Evolutionary conservation across 345 rosid genomes (phyloP), one percentile per base, ranked within the genome.

Genomic region (Salix exigua): DNA sequence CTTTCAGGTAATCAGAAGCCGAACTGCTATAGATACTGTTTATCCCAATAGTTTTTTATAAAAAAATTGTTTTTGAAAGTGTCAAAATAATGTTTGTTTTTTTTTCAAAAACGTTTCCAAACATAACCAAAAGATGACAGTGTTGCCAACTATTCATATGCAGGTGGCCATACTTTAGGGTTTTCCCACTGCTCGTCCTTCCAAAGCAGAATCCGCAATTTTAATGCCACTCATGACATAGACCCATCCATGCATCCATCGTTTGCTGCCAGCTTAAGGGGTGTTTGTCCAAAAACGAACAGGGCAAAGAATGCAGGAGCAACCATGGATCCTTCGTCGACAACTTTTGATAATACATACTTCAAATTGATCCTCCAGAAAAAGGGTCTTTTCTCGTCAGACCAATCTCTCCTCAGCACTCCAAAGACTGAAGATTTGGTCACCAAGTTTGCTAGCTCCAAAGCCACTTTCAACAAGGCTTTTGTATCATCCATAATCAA

Each of bases 141-240:
- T 23, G 48, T 76, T 73, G 23, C 17, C 18, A 4, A 13, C 64
- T 30, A 50, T 50, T 35, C 65, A 30, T 66, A 33, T 76, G 75
- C 72, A 86, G 89, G 89, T 35, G 89, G 79, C 38, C 89, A 87
- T 63, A 87, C 89, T 31, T 73, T 87, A 3, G 89, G 89, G 35
- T 87, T 87, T 77, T 75, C 87, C 14, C 89, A 84, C 75, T 87
- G 86, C 71, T 87, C 89, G 21, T 87, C 88, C 31, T 87, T 87
- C 77, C 69, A 75, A 44, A 87, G 79, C 30, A 84, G 89, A 73
- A 79, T 87, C 74, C 83, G 73, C 70, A 82, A 79, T 72, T 84
- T 84, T 74, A 79, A 79, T 40, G 77, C 84, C 26, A 79, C 73
- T 0, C 75, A 77, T 33, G 84, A 83, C 58, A 58, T 75, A 38